Evolutionary conservation across 2,329 filamentous ascomycete genomes (phyloP).

Genomic region (Aspergillus candidus): DNA sequence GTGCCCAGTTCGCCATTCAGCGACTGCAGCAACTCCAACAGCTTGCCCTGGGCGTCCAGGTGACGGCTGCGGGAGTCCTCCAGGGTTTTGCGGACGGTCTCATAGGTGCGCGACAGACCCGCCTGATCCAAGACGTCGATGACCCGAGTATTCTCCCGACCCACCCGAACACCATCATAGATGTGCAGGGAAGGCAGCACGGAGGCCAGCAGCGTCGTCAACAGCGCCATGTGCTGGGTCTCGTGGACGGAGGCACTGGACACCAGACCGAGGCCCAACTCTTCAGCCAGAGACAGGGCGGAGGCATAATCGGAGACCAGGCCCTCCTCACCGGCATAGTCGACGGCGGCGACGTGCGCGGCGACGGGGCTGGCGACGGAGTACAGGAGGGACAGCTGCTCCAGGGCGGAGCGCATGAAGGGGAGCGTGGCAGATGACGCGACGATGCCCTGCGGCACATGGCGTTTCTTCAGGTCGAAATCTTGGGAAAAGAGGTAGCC

Average conservation of each 20-base stretch:
- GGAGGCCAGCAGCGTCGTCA: conserved; percentile 72
- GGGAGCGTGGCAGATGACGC: conserved; percentile 77
- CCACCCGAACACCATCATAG: conserved; percentile 79
- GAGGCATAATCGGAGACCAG: conserved; percentile 83
- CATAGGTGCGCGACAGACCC: conserved; percentile 64
- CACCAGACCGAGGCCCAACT: conserved; percentile 80
- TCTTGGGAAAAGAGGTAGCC: conserved; percentile 98
- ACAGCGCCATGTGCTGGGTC: conserved; percentile 90
- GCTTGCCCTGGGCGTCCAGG: conserved; percentile 64
- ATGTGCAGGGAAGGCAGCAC: conserved; percentile 79
- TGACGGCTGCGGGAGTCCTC: conserved; percentile 62
- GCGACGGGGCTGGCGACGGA: conserved; percentile 88
- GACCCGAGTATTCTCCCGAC: conserved; percentile 73
- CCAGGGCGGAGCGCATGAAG: conserved; percentile 73
- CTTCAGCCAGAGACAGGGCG: conserved; percentile 75
- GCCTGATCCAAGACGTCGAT: conserved; percentile 72
- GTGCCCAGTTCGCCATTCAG: conserved; percentile 92
- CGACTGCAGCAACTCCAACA: conserved; percentile 62
- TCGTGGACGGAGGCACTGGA: conserved; percentile 83
- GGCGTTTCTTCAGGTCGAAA: conserved; percentile 84
- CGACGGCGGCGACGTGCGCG: conserved; percentile 83
- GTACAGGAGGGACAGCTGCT: conserved; percentile 88
- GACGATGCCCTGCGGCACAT: conserved; percentile 84
- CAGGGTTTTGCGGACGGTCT: conserved; percentile 57
- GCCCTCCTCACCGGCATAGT: conserved; percentile 66